A percentile compares a stretch with the other conserved stretches of the same genome.
These are phyloP conservation scores for Clonostachys sp. DNA, from an alignment of 2,329 filamentous ascomycete genomes.

Conservation along the genomic window DNA sequence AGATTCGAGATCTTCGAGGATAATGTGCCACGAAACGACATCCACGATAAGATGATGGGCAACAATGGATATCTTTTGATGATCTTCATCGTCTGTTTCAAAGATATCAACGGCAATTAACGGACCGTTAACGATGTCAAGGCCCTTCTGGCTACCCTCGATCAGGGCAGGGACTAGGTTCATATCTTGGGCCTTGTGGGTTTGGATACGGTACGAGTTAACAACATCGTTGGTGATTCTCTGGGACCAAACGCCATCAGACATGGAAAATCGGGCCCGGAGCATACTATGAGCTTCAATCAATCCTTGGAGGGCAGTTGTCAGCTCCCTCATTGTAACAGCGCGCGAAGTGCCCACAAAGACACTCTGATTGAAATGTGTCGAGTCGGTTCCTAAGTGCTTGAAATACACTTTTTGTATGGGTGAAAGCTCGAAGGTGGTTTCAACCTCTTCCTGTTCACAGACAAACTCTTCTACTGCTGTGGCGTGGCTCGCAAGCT, in stretches of 20 bases:
- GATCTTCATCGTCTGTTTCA: background rate
- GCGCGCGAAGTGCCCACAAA: background rate
- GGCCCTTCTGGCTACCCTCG: constrained; percentile 2
- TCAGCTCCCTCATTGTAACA: background rate
- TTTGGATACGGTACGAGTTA: background rate
- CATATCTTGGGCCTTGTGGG: constrained; percentile 1
- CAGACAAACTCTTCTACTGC: constrained; percentile 22
- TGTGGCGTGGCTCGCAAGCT: constrained; percentile 9
- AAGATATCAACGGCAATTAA: constrained; percentile 9
- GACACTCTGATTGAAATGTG: constrained; percentile 2
- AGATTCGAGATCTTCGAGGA: constrained; percentile 35
- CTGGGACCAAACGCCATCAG: constrained; percentile 5
- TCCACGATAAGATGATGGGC: constrained; percentile 34
- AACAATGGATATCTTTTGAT: constrained; percentile 21
- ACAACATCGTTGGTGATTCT: constrained; percentile 1
- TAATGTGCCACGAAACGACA: constrained; percentile 39
- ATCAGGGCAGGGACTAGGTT: constrained; percentile 4
- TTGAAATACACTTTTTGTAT: constrained; percentile 7
- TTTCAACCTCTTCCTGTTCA: constrained; percentile 36
- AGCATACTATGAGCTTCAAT: constrained; percentile 10
- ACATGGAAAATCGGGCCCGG: constrained; percentile 1
- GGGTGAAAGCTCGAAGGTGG: constrained; percentile 19
- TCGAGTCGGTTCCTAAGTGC: background rate
- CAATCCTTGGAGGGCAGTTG: constrained; percentile 5
- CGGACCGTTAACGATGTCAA: constrained; percentile 4